Percentiles rank a stretch among this genome's conserved stretches.
These are phyloP conservation scores for Cercophora scortea DNA, from an alignment of 495 filamentous ascomycete species.

Conservation along the genomic window DNA sequence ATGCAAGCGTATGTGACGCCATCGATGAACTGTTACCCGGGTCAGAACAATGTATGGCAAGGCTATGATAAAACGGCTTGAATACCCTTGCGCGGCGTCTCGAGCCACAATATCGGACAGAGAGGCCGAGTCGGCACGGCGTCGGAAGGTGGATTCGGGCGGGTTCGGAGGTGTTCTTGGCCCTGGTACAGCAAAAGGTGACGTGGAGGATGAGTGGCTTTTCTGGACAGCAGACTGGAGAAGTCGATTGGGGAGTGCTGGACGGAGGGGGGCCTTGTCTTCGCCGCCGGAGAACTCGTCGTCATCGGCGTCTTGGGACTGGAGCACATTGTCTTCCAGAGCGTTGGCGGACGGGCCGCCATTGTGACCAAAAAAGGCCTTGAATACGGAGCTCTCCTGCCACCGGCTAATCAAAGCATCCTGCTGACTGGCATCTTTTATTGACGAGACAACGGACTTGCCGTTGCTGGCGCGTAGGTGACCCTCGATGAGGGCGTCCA, in stretches of 20 bases:
- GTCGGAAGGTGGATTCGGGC: background rate
- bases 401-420: slow-evolving; percentile 23
- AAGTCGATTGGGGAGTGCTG: background rate
- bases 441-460: slow-evolving; percentile 17
- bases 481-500: slow-evolving; percentile 28
- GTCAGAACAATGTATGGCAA: background rate
- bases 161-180: background rate
- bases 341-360: slow-evolving; percentile 3
- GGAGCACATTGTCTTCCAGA: background rate
- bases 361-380: slow-evolving; percentile 27
- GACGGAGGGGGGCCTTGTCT: slow-evolving; percentile 2
- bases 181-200: background rate
- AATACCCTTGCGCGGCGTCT: slow-evolving; percentile 25
- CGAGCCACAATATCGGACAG: slow-evolving; percentile 29
- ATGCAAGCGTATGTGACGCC: slow-evolving; percentile 23
- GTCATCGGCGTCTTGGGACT: slow-evolving; percentile 4
- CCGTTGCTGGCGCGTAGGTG: slow-evolving; percentile 19
- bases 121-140: slow-evolving; percentile 8
- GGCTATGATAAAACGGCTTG: background rate
- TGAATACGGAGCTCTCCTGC: slow-evolving; percentile 28
- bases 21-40: slow-evolving; percentile 14
- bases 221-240: background rate
- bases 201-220: slow-evolving; percentile 6
- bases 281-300: slow-evolving; percentile 8
- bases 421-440: slow-evolving; percentile 28